These are phyloP conservation scores for Isatis lusitanica DNA, from an alignment of 441 rosid species.

Conservation along the genomic window DNA sequence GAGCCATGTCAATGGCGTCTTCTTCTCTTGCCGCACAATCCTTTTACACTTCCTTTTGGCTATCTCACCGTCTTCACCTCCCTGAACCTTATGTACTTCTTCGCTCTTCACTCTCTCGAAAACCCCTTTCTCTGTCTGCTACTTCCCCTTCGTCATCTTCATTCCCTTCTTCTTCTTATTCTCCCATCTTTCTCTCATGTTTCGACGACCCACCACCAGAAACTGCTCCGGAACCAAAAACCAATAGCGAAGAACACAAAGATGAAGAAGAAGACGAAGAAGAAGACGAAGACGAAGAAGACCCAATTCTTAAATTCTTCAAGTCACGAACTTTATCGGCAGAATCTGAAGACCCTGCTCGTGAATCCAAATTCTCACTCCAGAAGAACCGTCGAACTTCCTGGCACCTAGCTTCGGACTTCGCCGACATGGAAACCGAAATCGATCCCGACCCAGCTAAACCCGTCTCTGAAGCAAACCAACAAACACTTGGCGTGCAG, in stretches of 20 bases:
- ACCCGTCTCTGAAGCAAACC: conserved; percentile 18
- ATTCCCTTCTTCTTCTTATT: conserved; percentile 37
- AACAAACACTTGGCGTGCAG: conserved; percentile 28
- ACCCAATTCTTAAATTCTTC: conserved; percentile 72
- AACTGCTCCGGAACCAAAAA: background rate
- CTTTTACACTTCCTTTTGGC: conserved; percentile 5
- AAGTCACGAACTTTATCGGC: conserved; percentile 44
- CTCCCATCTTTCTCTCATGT: conserved; percentile 55
- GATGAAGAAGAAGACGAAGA: too few species aligned
- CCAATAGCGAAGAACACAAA: background rate
- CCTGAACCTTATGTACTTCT: conserved; percentile 34
- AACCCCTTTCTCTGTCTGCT: conserved; percentile 24
- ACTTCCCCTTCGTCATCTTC: conserved; percentile 28
- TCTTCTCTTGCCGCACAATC: conserved; percentile 28
- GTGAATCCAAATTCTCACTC: conserved; percentile 52
- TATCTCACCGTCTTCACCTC: conserved; percentile 9
- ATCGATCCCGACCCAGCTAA: background rate
- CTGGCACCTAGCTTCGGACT: conserved; percentile 60
- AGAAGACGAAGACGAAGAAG: conserved; percentile 32
- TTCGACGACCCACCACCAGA: conserved; percentile 43
- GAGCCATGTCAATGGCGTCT: conserved; percentile 29
- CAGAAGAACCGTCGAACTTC: conserved; percentile 65
- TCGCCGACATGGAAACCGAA: conserved; percentile 30
- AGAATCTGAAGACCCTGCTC: conserved; percentile 45
- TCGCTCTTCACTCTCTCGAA: conserved; percentile 32